Evolutionary conservation across 495 filamentous ascomycete genomes (phyloP), one percentile per base, ranked within the genome.

Genomic region (Pseudomonodictys pantanalensis): DNA sequence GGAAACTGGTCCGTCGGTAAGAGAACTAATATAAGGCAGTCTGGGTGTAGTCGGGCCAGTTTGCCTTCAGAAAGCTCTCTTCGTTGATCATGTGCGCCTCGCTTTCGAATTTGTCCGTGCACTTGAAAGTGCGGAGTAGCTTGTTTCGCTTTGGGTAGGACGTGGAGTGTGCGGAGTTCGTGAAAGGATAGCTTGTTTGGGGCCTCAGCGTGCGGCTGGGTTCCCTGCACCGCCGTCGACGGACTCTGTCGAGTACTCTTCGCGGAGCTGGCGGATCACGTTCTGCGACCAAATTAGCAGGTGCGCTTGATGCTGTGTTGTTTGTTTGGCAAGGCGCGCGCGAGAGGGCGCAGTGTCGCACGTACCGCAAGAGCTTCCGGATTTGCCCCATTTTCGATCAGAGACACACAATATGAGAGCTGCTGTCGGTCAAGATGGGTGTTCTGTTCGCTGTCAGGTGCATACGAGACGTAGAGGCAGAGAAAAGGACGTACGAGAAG

Each of bases 311-410:
- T 12, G 2, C 25, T 23, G 23, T 3, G 20, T 30, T 4, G 12
- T 41, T 15, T 12, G 3, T 41, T 5, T n/a, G 6, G 26, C 10
- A 18, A 7, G 28, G 39, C 15, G 44, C 54, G 54, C 29, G 45
- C 47, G 56, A 26, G 22, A 39, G 15, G 10, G 38, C 28, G 43
- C 4, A 18, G 29, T 1, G 33, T 23, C 30, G 32, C 22, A 78
- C 87, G 56, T 80, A 97, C 93, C 29, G 92, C 92, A 12, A 98
- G 76, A 8, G 92, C 95, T 70, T 97, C 93, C 5, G 93, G 93
- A 73, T 95, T 95, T 9, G 97, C 90, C 5, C 95, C 95, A 72
- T 97, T 97, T 74, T 98, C 93, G 60, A 98, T 90, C 68, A 98
- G 81, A 41, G 90, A 95, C 52, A 97, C 92, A 69, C 93, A 98